Evolutionary conservation across 495 filamentous ascomycete genomes (phyloP), one percentile per base, ranked within the genome.

Genomic region (Cercophora newfieldiana): DNA sequence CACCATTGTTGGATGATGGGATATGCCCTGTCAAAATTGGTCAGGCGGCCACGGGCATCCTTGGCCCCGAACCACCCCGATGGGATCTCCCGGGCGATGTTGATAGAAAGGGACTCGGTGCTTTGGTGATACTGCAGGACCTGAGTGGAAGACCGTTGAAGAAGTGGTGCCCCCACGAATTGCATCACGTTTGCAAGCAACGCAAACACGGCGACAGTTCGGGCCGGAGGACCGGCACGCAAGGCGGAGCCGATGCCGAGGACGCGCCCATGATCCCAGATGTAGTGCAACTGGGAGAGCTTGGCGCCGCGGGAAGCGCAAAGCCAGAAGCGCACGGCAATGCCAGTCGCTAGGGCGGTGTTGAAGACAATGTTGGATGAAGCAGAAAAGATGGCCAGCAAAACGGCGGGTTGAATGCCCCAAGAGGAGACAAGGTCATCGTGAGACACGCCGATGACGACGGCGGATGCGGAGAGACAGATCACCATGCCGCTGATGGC

Each of bases 271-370:
- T 65, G 66, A n/a, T 68, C 62, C 66, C 66, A 68, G 33, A 68
- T 68, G 50, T 68, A 65, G 59, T 68, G 66, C 14, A 68, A 58
- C 48, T 68, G 66, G 7, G 66, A 60, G 29, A 65, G 62, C n/a
- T 29, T 50, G 22, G 31, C 50, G 28, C 61, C 62, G 4, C 50
- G 28, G 12, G 55, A 44, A 28, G 62, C 66, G 30, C 25, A 21
- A 19, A 57, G 48, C 66, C 66, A 68, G 51, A 68, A 68, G 19
- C 66, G 66, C 24, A 68, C 62, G 16, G 62, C 66, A 26, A 68
- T 61, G 48, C 62, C 66, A 3, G 66, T 62, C 10, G 56, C 66
- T 2, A 68, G 57, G 19, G 66, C 66, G 7, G 66, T 29, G 57
- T 51, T 62, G 57, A 58, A 68, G 26, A 53, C 57, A 18, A 68